Percentiles rank a stretch among this genome's conserved stretches.
Evolutionary conservation across 2,329 filamentous ascomycete genomes (phyloP).

Genomic region (Beauveria sp.): DNA sequence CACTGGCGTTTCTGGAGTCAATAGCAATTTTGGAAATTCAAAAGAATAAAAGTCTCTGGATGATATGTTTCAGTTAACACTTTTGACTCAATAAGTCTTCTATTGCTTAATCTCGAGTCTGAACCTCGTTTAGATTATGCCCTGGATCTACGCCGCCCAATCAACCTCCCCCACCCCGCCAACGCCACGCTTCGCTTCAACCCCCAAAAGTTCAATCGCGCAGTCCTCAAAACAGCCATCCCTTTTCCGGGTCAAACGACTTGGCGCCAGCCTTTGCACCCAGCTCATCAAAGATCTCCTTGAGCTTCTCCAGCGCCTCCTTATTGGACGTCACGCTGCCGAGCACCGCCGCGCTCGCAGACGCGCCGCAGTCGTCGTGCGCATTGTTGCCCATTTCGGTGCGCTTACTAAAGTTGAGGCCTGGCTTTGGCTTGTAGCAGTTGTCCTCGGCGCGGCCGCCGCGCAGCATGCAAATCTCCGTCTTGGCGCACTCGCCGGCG

Average conservation of each 20-base stretch:
- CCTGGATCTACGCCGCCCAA: neutral
- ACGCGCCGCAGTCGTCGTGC: constrained; percentile 24
- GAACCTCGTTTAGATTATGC: no score
- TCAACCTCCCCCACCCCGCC: no score
- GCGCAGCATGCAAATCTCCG: constrained; percentile 45
- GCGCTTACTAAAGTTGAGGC: constrained; percentile 27
- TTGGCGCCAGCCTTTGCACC: neutral
- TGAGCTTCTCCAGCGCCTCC: constrained; percentile 19
- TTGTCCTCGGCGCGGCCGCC: constrained; percentile 45
- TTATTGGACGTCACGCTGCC: constrained; percentile 19
- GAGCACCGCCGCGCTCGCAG: constrained; percentile 21
- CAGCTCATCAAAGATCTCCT: constrained; percentile 7
- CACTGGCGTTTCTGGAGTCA: neutral
- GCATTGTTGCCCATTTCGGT: constrained; percentile 15
- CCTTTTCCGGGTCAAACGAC: neutral
- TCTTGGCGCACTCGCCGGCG: constrained; percentile 31
- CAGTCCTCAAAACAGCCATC: neutral
- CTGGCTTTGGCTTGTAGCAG: constrained; percentile 32
- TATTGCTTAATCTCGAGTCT: neutral
- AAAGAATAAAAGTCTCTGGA: neutral
- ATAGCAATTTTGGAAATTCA: neutral
- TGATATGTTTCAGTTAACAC: no score
- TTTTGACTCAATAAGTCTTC: neutral
- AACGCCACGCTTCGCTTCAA: no score
- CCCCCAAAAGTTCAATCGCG: neutral